Conservation (phyloP, 2,329 filamentous ascomycete species). For the Ophiostoma tasmaniense region DNA sequence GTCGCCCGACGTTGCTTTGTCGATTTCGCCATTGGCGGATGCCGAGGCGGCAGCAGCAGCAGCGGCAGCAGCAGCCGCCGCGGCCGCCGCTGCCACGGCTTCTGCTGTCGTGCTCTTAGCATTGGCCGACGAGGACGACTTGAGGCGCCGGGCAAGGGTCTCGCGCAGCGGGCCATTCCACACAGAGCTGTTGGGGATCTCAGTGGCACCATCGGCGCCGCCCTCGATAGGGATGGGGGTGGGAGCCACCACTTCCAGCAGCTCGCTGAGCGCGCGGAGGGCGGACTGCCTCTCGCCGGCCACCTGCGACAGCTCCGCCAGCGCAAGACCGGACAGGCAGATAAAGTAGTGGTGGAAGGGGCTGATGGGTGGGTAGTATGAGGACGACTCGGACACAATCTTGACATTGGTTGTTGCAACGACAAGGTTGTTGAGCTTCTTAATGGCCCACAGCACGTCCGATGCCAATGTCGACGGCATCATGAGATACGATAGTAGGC, state of each 20-base stretch:
- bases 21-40: not conserved
- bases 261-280: slow-evolving; percentile 44
- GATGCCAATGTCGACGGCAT: slow-evolving; percentile 46
- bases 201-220: slow-evolving; percentile 25
- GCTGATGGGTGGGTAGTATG: slow-evolving; percentile 39
- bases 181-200: slow-evolving; percentile 12
- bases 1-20: slow-evolving; percentile 23
- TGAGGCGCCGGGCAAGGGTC: slow-evolving; percentile 39
- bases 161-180: slow-evolving; percentile 52
- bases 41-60: not conserved
- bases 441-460: slow-evolving; percentile 52
- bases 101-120: slow-evolving; percentile 15
- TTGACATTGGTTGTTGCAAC: slow-evolving; percentile 31
- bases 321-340: slow-evolving; percentile 33
- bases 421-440: slow-evolving; percentile 51
- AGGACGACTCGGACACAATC: slow-evolving; percentile 6
- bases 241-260: slow-evolving; percentile 45
- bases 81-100: not conserved
- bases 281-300: slow-evolving; percentile 46
- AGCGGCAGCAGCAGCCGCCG: slow-evolving; percentile 28
- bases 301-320: slow-evolving; percentile 50
- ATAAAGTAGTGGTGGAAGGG: slow-evolving; percentile 62
- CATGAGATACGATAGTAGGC: slow-evolving; percentile 54
- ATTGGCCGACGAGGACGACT: slow-evolving; percentile 22
- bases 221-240: slow-evolving; percentile 22